These are phyloP conservation scores for Stylosanthes scabra DNA, from an alignment of 331 rosid genomes.

Conservation along the genomic window DNA sequence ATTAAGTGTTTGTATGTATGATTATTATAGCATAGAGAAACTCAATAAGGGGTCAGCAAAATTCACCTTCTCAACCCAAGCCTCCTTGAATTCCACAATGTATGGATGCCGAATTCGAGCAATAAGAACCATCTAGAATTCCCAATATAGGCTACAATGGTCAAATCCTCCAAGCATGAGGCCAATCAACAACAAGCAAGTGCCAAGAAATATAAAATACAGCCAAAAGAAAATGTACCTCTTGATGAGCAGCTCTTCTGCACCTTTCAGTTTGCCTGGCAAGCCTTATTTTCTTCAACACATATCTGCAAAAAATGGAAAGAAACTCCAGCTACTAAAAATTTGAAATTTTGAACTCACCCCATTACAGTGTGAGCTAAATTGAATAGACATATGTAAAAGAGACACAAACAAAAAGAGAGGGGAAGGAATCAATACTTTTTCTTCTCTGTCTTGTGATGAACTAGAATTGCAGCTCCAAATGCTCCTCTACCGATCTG, in stretches of 20 bases:
- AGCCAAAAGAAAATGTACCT: constrained; percentile 52
- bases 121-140: constrained; percentile 85
- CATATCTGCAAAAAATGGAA: constrained; percentile 68
- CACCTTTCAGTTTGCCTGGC: constrained; percentile 96
- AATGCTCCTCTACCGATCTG: constrained; percentile 99
- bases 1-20: background rate
- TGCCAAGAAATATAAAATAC: background rate
- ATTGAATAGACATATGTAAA: background rate
- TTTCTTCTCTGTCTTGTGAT: constrained; percentile 85
- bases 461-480: constrained; percentile 95
- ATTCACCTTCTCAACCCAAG: constrained; percentile 98
- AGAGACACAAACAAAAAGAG: background rate
- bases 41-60: background rate
- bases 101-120: constrained; percentile 89
- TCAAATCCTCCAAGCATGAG: constrained; percentile 24
- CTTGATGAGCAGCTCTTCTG: constrained; percentile 97
- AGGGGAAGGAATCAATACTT: constrained; percentile 55
- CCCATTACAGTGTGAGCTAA: constrained; percentile 2
- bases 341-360: constrained; percentile 17
- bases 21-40: background rate
- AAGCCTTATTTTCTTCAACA: constrained; percentile 97
- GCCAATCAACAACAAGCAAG: background rate
- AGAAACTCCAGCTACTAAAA: constrained; percentile 11
- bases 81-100: constrained; percentile 91
- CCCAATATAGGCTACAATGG: constrained; percentile 24